These are phyloP conservation scores for Nicotiana undulata DNA, from an alignment of 257 asterid species.

Conservation along the genomic window DNA sequence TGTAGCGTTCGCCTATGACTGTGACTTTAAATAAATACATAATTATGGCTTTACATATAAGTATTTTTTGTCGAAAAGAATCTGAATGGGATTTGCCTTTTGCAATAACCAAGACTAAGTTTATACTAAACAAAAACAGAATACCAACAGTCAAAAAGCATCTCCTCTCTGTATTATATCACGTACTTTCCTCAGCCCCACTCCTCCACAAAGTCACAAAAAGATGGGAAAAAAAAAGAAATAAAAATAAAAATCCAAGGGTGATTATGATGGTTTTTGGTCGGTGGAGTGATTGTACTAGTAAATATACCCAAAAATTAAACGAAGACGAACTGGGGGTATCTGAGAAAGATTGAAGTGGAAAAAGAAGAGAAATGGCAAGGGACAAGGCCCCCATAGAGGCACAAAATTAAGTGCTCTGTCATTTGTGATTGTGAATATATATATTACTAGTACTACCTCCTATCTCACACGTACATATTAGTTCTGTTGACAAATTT, in stretches of 20 bases:
- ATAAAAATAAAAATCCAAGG: background rate
- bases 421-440: too few species aligned
- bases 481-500: too few species aligned
- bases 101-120: constrained; percentile 16
- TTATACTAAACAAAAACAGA: constrained; percentile 1
- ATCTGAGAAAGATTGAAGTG: background rate
- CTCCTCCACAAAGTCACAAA: background rate
- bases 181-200: background rate
- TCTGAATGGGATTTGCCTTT: constrained; percentile 20
- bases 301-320: background rate
- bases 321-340: background rate
- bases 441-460: too few species aligned
- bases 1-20: too few species aligned
- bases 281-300: background rate
- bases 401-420: background rate
- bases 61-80: background rate
- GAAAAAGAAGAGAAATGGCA: background rate
- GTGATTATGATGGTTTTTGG: background rate
- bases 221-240: background rate
- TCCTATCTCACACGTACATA: too few species aligned
- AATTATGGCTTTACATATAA: too few species aligned
- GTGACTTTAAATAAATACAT: too few species aligned
- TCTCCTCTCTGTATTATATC: background rate
- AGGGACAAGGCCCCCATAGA: background rate
- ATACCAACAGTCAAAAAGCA: constrained; percentile 19